Conservation (phyloP, 2,329 filamentous ascomycete genomes). For the Diaporthe destruens region DNA sequence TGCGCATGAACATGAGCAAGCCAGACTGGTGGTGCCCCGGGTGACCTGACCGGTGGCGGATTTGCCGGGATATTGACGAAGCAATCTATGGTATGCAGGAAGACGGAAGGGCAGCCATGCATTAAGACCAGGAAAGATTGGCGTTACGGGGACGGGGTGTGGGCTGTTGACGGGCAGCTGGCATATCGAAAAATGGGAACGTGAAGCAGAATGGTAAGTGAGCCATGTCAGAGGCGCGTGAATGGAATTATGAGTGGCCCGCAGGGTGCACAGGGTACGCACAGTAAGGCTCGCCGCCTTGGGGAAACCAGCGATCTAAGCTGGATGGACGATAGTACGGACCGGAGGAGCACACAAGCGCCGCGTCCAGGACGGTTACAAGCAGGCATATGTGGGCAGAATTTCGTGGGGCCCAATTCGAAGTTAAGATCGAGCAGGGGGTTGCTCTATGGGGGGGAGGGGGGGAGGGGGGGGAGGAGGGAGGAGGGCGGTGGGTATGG, state of each 20-base stretch:
- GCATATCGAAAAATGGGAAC: conserved; percentile 32
- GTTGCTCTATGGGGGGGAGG: background rate
- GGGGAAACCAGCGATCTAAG: conserved; percentile 30
- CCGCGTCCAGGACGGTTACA: background rate
- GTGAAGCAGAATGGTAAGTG: conserved; percentile 35
- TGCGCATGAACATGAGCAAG: conserved; percentile 2
- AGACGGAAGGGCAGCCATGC: conserved; percentile 29
- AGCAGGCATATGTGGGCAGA: conserved; percentile 26
- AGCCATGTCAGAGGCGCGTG: conserved; percentile 36
- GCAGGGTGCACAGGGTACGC: conserved; percentile 8
- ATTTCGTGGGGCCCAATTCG: conserved; percentile 9
- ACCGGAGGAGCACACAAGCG: conserved; percentile 25
- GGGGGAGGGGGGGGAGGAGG: conserved; percentile 3
- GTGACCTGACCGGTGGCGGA: conserved; percentile 17
- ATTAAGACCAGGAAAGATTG: conserved; percentile 26
- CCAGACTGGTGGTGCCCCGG: conserved; percentile 1
- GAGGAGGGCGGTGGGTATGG: background rate
- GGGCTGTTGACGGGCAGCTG: conserved; percentile 22
- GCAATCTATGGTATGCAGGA: conserved; percentile 32
- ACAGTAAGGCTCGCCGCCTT: conserved; percentile 39
- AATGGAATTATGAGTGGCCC: conserved; percentile 34
- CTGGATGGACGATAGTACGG: conserved; percentile 36
- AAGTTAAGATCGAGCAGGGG: conserved; percentile 26
- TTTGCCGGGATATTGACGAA: conserved; percentile 34
- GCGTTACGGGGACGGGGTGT: conserved; percentile 26